phyloP scores from a whole-genome alignment of 2,329 filamentous ascomycete species.

The Stylonectria norvegica region DNA sequence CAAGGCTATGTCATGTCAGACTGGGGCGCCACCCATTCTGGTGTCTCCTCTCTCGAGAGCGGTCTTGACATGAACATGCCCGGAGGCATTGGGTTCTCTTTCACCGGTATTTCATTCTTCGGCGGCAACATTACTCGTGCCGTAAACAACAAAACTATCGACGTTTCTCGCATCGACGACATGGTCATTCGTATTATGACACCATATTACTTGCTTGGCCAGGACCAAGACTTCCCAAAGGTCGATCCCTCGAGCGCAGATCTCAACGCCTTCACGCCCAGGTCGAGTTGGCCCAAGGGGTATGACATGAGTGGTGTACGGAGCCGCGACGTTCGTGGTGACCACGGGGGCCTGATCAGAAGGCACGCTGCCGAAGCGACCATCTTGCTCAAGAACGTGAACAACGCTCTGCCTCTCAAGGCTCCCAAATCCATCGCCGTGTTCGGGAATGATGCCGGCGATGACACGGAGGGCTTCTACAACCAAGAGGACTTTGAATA shows the following conservation, averaged over 20 bases:
- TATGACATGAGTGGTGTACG: constrained; percentile 48
- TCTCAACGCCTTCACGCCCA: constrained; percentile 48
- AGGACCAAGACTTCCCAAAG: constrained; percentile 45
- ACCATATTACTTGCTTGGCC: constrained; percentile 48
- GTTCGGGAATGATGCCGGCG: constrained; percentile 47
- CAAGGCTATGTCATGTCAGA: constrained; percentile 44
- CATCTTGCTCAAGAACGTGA: constrained; percentile 70
- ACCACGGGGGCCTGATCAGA: constrained; percentile 53
- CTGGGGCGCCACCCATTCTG: constrained; percentile 41
- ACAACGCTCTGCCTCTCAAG: constrained; percentile 57
- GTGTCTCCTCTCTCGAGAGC: constrained; percentile 40
- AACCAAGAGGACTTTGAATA: constrained; percentile 63
- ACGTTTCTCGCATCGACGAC: constrained; percentile 40
- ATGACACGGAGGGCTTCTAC: constrained; percentile 60
- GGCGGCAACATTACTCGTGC: constrained; percentile 44
- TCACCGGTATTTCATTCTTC: constrained; percentile 39
- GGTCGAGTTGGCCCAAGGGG: constrained; percentile 41
- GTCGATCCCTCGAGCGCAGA: constrained; percentile 44
- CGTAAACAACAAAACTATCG: constrained; percentile 46
- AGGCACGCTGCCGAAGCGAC: constrained; percentile 56
- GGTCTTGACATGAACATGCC: constrained; percentile 54
- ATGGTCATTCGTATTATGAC: constrained; percentile 54
- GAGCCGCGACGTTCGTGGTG: constrained; percentile 49
- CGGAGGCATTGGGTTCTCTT: constrained; percentile 33
- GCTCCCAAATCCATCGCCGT: constrained; percentile 54